Base-by-base conservation (phyloP, 208 protist genomes). In the Crithidia acanthocephali region DNA sequence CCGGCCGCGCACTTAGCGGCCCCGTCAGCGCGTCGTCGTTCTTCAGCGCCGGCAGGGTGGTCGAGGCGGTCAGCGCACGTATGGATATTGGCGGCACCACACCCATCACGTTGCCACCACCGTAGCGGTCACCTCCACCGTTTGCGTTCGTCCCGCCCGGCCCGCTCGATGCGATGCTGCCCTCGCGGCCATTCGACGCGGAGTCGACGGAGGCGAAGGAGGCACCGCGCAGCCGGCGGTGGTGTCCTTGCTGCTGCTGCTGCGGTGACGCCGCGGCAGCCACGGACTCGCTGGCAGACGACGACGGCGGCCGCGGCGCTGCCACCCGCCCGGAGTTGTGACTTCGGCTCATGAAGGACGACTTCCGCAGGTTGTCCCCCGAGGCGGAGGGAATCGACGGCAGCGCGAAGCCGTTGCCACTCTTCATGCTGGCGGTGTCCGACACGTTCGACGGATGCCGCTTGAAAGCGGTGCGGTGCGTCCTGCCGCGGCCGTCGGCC, bases 201-300 rank as follows among this genome's bases (percentile, higher is more conserved):
- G 61, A 66, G 22, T 66, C 61, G 2, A 40, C 61, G 16, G 61
- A 66, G 18, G 47, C 61, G n/a, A 53, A 27, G 16, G 61, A 66
- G 0, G 61, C 45, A 4, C 30, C 47, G 18, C 22, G 47, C 61
- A 42, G 25, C 3, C 61, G 61, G 2, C 61, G 61, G 61, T 66
- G 61, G 61, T 44, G 40, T 3, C 23, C 16, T 16, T 65, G 59
- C 42, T n/a, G 45, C 32, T 9, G 57, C 6, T 3, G 57, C 47
- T 3, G 20, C n/a, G 2, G 23, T 45, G 22, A 28, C 22, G 1
- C 27, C 47, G 9, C 30, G 23, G 61, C 61, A 6, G 45, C 61
- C 8, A 56, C 47, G 3, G 61, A 66, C 47, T 66, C 61, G 47
- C 47, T 66, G 16, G 61, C n/a, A 11, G 32, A 56, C 3, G 61